Evolutionary conservation across 371 early-diverging fungal genomes (phyloP), one percentile per base, ranked within the genome.

Genomic region (Pancytospora epiphaga): DNA sequence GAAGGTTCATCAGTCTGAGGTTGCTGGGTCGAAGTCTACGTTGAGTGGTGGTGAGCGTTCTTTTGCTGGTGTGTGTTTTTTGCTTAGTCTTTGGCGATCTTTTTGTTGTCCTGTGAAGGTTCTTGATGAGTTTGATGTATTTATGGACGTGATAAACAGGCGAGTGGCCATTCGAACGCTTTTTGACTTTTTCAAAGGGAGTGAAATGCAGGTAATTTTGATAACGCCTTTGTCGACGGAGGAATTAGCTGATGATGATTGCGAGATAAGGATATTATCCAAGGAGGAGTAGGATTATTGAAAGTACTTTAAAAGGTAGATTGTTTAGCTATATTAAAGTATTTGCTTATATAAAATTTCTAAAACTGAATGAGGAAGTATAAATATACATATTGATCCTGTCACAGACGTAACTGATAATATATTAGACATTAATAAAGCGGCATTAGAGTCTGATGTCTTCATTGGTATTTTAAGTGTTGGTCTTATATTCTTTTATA

Each of bases 101-200:
- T 90, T 97, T 85, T 85, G 87, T 18, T 88, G 90, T 27, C 93
- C 96, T 1, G 86, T 98, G 54, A 85, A 94, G 36, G 88, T 92
- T 61, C 82, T 98, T 72, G 99, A 98, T 82, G 99, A 98, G 85
- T 98, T 93, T 85, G 99, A 98, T 82, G 97, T 98, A 18, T 98
- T 94, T 77, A 95, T 95, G 97, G 98, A 86, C 56, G 50, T 63
- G 37, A 51, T 75, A 22, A 82, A 81, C 58, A 75, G 83, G 52
- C 79, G 79, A 36, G 73, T 62, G 15, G 73, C 78, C 22, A 68
- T 82, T 19, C 43, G 75, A n/a, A 32, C 56, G 6, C 58, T 82
- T 33, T 37, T 77, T 36, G 77, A 80, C 2, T 69, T 73, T 58
- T 61, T 77, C 47, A 52, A 51, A 30, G 40, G 65, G 22, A 63